Evolutionary conservation across 2,329 filamentous ascomycete genomes (phyloP), one percentile per base, ranked within the genome.

Genomic region (Penicillium sp.): DNA sequence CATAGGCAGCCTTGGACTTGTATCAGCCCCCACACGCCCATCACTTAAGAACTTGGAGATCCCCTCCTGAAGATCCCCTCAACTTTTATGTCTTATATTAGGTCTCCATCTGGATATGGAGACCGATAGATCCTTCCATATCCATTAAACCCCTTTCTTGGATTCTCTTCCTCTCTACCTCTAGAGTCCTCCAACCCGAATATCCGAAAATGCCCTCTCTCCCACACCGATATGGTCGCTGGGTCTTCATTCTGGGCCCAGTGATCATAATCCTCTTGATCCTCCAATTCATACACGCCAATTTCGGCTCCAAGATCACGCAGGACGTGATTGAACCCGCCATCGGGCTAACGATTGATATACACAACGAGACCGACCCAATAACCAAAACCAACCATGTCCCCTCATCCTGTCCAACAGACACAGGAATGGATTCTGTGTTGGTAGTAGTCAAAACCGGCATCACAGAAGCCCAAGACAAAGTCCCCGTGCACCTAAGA

Each of bases 381-480:
- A 29, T 12, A 39, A 49, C 27, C 21, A 25, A 43, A 49, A 15
- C 36, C 35, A 25, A 44, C 12, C 48, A 53, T 52, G 39, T 61
- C 23, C 56, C 61, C 17, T 33, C 49, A 36, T 38, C 61, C 33
- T 76, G 74, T 48, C 73, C 68, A 15, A 57, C 67, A 15, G 65
- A 77, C 3, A 70, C 76, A 7, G 78, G 76, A 15, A 72, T 81
- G 33, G 75, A 82, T 7, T 77, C 86, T 61, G 69, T 86, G 43
- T 79, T 86, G 58, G 78, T 86, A 15, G 72, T 85, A 6, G 71
- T 87, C 45, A 81, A 82, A 60, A 86, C 84, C 0, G 84, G 83
- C 54, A 82, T 83, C 17, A 83, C 82, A 8, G 83, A 86, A 65
- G 77, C 82, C 9, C 71, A 76, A 53, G 77, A 81, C 36, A 84